These are phyloP conservation scores for Hymenotorrendiella dingleyae DNA, from an alignment of 2,329 filamentous ascomycete species.

Conservation along the genomic window DNA sequence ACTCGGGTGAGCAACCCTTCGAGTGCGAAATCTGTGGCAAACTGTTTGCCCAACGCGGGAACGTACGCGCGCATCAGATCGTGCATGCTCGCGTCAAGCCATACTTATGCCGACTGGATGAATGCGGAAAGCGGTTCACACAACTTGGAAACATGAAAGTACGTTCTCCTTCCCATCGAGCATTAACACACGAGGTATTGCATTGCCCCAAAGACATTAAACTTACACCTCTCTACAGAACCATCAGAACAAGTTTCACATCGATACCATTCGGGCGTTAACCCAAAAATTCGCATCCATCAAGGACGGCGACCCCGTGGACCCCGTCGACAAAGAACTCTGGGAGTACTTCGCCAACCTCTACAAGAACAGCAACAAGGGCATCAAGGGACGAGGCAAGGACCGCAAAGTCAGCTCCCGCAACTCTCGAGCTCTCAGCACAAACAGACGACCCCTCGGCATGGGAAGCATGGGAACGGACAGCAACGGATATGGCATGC, in stretches of 20 bases:
- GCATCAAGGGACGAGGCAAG: conserved; percentile 92
- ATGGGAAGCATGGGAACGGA: conserved; percentile 7
- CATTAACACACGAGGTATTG: not conserved
- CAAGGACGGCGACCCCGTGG: conserved; percentile 55
- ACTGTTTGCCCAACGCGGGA: conserved; percentile 78
- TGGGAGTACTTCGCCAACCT: conserved; percentile 78
- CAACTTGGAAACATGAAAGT: conserved; percentile 91
- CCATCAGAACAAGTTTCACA: conserved; percentile 93
- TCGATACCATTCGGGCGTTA: conserved; percentile 62
- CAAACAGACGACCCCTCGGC: conserved; percentile 10
- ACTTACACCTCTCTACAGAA: conserved; percentile 43
- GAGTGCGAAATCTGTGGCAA: conserved; percentile 75
- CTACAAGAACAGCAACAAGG: conserved; percentile 99
- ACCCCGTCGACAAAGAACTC: conserved; percentile 64
- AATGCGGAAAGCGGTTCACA: conserved; percentile 82
- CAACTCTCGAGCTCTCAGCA: conserved; percentile 7
- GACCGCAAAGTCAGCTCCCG: conserved; percentile 59
- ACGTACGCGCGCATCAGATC: conserved; percentile 76
- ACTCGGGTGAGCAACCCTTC: conserved; percentile 83
- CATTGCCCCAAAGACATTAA: not conserved
- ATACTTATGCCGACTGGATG: conserved; percentile 74
- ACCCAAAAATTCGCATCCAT: conserved; percentile 64
- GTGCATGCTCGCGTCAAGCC: conserved; percentile 74
- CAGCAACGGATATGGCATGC: too few species aligned
- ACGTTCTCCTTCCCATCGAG: conserved; percentile 13